phyloP scores from a whole-genome alignment of 192 early-diverging fungal species.

The Gonapodya prolifera region DNA sequence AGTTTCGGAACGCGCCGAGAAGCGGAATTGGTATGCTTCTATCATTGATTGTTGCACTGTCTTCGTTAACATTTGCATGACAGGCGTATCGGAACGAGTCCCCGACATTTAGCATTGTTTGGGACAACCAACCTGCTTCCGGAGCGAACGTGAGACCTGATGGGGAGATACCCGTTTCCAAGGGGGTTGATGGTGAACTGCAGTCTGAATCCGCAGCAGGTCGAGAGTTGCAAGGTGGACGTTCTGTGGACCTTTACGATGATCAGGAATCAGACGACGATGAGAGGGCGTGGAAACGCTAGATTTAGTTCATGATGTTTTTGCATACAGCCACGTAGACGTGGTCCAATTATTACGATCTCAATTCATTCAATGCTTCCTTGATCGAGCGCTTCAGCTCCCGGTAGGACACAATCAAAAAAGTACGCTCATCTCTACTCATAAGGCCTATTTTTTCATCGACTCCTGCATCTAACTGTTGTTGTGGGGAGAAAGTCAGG shows the following conservation, averaged over 20 bases:
- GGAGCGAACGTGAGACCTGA: too few species aligned
- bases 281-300: background rate
- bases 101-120: too few species aligned
- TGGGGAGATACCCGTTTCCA: background rate
- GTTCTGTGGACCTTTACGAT: constrained; percentile 6
- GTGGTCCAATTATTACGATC: background rate
- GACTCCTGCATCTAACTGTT: constrained; percentile 84
- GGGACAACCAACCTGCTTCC: too few species aligned
- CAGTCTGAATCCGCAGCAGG: background rate
- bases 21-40: too few species aligned
- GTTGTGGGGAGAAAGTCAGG: background rate
- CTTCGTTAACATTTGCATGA: too few species aligned
- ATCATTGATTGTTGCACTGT: too few species aligned
- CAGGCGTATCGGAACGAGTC: too few species aligned
- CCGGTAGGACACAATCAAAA: constrained; percentile 87
- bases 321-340: background rate
- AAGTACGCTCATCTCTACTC: constrained; percentile 93
- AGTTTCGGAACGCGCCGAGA: too few species aligned
- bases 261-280: background rate
- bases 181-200: background rate
- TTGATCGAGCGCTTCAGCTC: constrained; percentile 91
- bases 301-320: background rate
- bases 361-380: constrained; percentile 68
- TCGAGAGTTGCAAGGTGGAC: too few species aligned
- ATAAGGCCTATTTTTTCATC: constrained; percentile 88